Base-by-base conservation (phyloP, 306 rosid genomes). In the Clitoria ternatea region DNA sequence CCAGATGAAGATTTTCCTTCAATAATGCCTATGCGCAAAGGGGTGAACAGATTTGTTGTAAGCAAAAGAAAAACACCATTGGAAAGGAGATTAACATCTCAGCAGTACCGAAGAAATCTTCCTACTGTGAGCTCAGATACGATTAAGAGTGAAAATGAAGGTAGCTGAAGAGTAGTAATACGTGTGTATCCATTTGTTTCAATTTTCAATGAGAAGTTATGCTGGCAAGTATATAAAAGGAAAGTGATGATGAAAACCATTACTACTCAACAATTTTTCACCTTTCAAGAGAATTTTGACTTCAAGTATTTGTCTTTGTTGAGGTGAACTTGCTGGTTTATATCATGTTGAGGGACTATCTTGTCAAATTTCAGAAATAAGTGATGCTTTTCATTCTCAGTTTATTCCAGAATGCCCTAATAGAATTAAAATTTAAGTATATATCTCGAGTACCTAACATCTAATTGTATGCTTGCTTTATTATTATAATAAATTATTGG, bases 1-100 rank as follows among this genome's bases (percentile, higher is more conserved):
- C 99, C 99, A 0, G 99, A 91, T 23, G 99, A 94, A 78, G 99
- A 94, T 82, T 94, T 94, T 81, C 99, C 99, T 1, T 91, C 97
- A 0, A 94, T 94, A 76, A 94, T 94, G 99, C 99, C 99, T 3
- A 91, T 91, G 99, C 95, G 97, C 29, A 91, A 86, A 86, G 99
- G 99, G 50, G 99, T 94, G 76, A 94, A 94, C 70, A 83, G 99
- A 74, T 94, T 94, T 73, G 99, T 94, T n/a, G 92, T 94, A 53
- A 91, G 97, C 85, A 94, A 94, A 88, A 83, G 99, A 76, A 95
- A 95, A 87, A 95, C 97, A 1, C 97, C 99, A 15, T 63, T 91
- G 56, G 99, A 94, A 64, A 87, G 99, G 85, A 91, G 99, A 85
- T 78, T 91, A 79, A 89, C 97, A 13, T 89, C 99, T 53, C 95